These are phyloP conservation scores for Pueraria montana DNA, from an alignment of 306 rosid genomes.

Conservation along the genomic window DNA sequence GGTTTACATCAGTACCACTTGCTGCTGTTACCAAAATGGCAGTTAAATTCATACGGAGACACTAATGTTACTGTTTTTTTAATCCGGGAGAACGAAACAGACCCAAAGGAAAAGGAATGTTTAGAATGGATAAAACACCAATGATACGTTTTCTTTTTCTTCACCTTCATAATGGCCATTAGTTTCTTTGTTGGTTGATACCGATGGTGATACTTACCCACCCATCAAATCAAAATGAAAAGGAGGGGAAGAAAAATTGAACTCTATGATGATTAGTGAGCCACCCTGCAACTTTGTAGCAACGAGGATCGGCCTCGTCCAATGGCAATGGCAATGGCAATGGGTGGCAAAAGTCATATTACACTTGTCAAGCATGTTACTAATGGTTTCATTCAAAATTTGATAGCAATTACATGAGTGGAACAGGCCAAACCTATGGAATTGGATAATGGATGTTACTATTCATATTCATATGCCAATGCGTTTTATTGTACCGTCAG, in stretches of 20 bases:
- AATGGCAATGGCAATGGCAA: slow-evolving; percentile 12
- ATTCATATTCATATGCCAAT: not conserved
- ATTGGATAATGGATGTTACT: slow-evolving; percentile 6
- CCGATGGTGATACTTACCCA: not conserved
- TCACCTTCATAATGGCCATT: not conserved
- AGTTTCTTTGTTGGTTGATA: slow-evolving; percentile 17
- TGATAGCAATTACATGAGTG: slow-evolving; percentile 4
- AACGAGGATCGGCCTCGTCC: slow-evolving; percentile 25
- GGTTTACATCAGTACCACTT: not conserved
- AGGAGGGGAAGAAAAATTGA: not conserved
- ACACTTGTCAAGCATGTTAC: slow-evolving; percentile 10
- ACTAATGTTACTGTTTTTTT: not conserved
- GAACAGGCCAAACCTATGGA: slow-evolving; percentile 21
- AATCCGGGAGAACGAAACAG: not conserved
- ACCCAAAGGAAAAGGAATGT: not conserved
- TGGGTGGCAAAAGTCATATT: slow-evolving; percentile 28
- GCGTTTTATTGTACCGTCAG: slow-evolving; percentile 7
- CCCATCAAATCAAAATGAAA: slow-evolving; percentile 18
- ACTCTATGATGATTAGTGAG: not conserved
- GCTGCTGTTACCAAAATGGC: not conserved
- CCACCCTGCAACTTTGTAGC: slow-evolving; percentile 17
- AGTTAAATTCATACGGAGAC: not conserved
- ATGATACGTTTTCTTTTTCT: not conserved
- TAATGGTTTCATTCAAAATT: slow-evolving; percentile 15
- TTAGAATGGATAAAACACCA: not conserved